Base-by-base conservation (phyloP, 2,329 filamentous ascomycete species). In the Aspergillus vadensis region DNA sequence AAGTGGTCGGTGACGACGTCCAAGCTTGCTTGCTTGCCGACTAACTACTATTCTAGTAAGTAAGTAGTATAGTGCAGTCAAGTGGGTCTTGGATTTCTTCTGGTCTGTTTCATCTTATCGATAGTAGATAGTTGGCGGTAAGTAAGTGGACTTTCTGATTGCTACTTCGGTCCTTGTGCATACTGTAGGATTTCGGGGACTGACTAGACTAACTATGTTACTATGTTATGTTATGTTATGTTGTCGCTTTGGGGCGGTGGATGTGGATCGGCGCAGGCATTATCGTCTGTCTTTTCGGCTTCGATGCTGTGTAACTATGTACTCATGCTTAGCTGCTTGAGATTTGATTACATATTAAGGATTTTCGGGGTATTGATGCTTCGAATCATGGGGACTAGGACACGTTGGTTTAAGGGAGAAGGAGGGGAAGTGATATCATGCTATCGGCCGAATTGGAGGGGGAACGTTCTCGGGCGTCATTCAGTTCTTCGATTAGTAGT, bases 71-170 rank as follows among this genome's bases (percentile, higher is more conserved):
- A 48, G 41, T 39, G 49, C 62, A 59, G 43, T 30, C 12, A n/a
- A 7, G 56, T 56, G 56, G 57, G 48, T 55, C 58, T 9, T 19
- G 49, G 44, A 55, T 47, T 47, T 30, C 48, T 36, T 44, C 39
- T 39, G 38, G 38, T 25, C 43, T 59, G 62, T 63, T 63, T 63
- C 62, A 63, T 57, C 52, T 63, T 63, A 57, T 61, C 59, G 36
- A 43, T 51, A 32, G 41, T 36, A 36, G 32, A 36, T 17, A 19
- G 21, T 23, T 57, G 55, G 25, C 21, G 47, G 23, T 39, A 50
- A 49, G 23, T 7, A 15, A 30, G 47, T 14, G 47, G 30, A 32
- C 25, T 27, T 27, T 27, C 25, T 8, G 8, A 1, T 27, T 50
- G 27, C 47, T 50, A 32, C 47, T 50, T 50, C n/a, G 17, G 47